These are phyloP conservation scores for Nepenthes gracilis DNA, from an alignment of 148 eudicot genomes.

Conservation along the genomic window DNA sequence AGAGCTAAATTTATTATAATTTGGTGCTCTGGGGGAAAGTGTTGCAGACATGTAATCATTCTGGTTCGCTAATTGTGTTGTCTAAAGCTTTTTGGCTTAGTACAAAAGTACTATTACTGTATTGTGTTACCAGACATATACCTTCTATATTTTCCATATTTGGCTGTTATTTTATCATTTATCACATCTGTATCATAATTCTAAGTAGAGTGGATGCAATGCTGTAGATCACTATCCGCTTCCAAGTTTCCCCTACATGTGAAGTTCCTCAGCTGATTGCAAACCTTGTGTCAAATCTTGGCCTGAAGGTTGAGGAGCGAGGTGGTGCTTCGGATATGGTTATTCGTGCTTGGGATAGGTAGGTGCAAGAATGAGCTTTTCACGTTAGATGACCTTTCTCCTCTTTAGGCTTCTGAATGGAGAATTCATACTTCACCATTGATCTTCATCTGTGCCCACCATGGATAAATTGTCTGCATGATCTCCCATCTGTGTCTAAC, in stretches of 20 bases:
- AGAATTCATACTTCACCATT: too few relatives aligned
- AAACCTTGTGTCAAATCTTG: conserved; percentile 71
- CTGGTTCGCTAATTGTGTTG: too few relatives aligned
- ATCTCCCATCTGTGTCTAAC: neutral
- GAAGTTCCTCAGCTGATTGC: conserved; percentile 74
- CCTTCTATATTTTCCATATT: too few relatives aligned
- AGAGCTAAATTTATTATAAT: too few relatives aligned
- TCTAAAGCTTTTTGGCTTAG: too few relatives aligned
- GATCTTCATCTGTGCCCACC: neutral
- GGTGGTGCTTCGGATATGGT: conserved; percentile 64
- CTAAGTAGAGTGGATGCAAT: conserved; percentile 1
- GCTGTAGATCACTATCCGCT: conserved; percentile 75
- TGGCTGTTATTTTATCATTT: neutral
- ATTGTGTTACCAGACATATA: too few relatives aligned
- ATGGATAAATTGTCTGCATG: too few relatives aligned
- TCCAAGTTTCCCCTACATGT: conserved; percentile 68
- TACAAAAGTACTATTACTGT: too few relatives aligned
- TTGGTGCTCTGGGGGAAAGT: too few relatives aligned
- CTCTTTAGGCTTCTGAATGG: neutral
- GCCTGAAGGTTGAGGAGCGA: conserved; percentile 39
- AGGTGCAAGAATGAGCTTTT: conserved; percentile 1
- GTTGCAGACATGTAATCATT: too few relatives aligned
- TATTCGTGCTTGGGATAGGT: conserved; percentile 94
- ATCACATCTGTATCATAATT: neutral
- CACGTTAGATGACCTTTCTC: neutral